Evolutionary conservation across 805 yeast species (phyloP).

Genomic region (Starmerella stellata): DNA sequence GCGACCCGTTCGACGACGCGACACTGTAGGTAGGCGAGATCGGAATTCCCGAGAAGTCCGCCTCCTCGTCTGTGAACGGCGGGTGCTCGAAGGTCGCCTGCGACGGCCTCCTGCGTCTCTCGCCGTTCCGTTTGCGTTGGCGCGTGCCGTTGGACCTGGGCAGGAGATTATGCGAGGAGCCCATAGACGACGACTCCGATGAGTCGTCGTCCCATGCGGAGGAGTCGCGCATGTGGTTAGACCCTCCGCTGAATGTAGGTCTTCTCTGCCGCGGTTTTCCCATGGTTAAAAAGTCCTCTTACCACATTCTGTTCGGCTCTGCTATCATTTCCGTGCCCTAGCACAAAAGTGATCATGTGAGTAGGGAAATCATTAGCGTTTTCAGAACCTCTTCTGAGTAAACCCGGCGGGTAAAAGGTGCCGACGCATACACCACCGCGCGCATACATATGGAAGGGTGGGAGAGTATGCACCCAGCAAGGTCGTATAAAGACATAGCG

Average conservation of each 20-base stretch:
- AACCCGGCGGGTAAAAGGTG: too few relatives aligned
- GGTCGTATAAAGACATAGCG: too few relatives aligned
- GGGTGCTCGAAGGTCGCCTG: neutral
- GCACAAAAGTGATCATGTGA: too few relatives aligned
- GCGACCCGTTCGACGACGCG: constrained; percentile 12
- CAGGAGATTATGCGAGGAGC: neutral
- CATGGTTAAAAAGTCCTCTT: constrained; percentile 3
- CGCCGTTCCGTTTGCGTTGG: neutral
- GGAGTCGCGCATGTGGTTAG: neutral
- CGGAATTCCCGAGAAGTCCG: constrained; percentile 15
- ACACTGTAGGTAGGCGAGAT: constrained; percentile 4
- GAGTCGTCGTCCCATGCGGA: neutral
- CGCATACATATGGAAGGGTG: too few relatives aligned
- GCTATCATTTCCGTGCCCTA: too few relatives aligned
- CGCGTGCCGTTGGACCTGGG: neutral
- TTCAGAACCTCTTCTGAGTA: too few relatives aligned
- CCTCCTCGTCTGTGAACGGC: constrained; percentile 3
- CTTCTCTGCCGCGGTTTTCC: constrained; percentile 11
- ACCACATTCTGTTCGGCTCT: too few relatives aligned
- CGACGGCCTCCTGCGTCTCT: neutral
- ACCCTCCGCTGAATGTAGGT: constrained; percentile 11
- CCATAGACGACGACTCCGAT: neutral
- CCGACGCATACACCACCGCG: too few relatives aligned
- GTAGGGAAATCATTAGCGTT: too few relatives aligned
- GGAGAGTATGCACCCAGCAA: too few relatives aligned